Conservation (phyloP, 2,329 filamentous ascomycete genomes). For the Bipolaris bicolor region DNA sequence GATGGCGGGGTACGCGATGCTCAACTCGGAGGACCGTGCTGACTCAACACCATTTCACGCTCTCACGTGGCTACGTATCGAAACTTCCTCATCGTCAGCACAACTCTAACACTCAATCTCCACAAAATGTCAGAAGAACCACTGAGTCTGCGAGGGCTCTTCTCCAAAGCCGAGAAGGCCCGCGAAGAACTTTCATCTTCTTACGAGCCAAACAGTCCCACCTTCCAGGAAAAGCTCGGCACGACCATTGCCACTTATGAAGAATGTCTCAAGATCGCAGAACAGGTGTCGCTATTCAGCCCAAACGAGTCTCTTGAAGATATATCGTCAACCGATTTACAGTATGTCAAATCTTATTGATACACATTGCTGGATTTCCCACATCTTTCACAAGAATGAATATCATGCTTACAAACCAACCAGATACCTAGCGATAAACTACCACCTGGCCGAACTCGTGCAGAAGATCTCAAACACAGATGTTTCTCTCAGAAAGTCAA, state of each 20-base stretch:
- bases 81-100: constrained; percentile 9
- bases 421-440: constrained; percentile 77
- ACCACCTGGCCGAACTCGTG: constrained; percentile 78
- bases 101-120: neutral
- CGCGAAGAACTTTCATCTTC: constrained; percentile 65
- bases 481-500: constrained; percentile 58
- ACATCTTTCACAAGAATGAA: constrained; percentile 1
- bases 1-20: constrained; percentile 26
- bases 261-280: constrained; percentile 72
- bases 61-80: constrained; percentile 15
- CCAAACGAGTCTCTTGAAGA: constrained; percentile 90
- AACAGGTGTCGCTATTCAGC: constrained; percentile 81
- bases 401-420: constrained; percentile 12
- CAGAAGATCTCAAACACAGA: constrained; percentile 69
- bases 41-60: constrained; percentile 37
- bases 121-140: constrained; percentile 52
- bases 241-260: constrained; percentile 73
- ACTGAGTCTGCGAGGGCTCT: constrained; percentile 62
- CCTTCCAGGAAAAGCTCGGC: constrained; percentile 71
- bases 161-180: constrained; percentile 61
- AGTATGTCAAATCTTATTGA: constrained; percentile 55
- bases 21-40: constrained; percentile 17
- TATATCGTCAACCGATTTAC: constrained; percentile 80
- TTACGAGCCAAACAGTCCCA: constrained; percentile 68
- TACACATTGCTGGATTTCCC: neutral